Conservation (phyloP, 2,329 filamentous ascomycete species). For the Periconia sp. region DNA sequence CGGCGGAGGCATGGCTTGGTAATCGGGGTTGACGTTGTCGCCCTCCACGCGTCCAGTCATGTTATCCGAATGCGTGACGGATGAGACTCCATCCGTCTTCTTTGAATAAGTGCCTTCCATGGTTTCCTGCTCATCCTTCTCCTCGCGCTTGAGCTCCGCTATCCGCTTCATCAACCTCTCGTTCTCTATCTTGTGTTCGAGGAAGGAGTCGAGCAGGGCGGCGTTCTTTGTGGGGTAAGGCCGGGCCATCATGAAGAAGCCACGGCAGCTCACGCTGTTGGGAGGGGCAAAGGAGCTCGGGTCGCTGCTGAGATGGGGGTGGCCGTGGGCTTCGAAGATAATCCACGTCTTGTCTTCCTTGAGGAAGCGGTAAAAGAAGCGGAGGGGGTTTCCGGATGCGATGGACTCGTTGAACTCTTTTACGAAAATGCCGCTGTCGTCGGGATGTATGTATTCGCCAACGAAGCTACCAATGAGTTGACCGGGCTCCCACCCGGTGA, state of each 20-base stretch:
- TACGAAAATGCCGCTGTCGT: slow-evolving; percentile 80
- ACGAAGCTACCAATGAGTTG: slow-evolving; percentile 76
- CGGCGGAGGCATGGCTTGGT: slow-evolving; percentile 65
- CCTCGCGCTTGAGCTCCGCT: slow-evolving; percentile 80
- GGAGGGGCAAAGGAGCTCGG: slow-evolving; percentile 65
- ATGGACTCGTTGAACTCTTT: slow-evolving; percentile 90
- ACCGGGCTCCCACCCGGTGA: slow-evolving; percentile 74
- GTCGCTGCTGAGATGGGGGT: slow-evolving; percentile 80
- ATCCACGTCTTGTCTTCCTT: slow-evolving; percentile 72
- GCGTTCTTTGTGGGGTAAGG: slow-evolving; percentile 90
- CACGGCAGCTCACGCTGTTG: slow-evolving; percentile 68
- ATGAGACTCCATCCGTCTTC: slow-evolving; percentile 60
- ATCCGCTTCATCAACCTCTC: slow-evolving; percentile 83
- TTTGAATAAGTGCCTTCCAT: slow-evolving; percentile 61
- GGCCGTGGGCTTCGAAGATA: slow-evolving; percentile 90
- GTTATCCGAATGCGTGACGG: slow-evolving; percentile 50
- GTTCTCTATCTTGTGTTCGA: slow-evolving; percentile 97
- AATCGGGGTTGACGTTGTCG: slow-evolving; percentile 43
- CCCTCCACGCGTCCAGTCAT: slow-evolving; percentile 37
- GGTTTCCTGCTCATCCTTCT: slow-evolving; percentile 75
- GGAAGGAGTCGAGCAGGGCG: slow-evolving; percentile 81
- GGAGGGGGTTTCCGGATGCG: slow-evolving; percentile 74
- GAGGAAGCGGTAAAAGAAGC: slow-evolving; percentile 83
- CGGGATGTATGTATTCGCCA: slow-evolving; percentile 79
- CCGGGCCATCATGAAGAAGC: slow-evolving; percentile 90